Percentiles rank a stretch among this genome's conserved stretches.
Evolutionary conservation across 768 basidiomycete genomes (phyloP).

Genomic region (Sporobolomyces pararoseus): DNA sequence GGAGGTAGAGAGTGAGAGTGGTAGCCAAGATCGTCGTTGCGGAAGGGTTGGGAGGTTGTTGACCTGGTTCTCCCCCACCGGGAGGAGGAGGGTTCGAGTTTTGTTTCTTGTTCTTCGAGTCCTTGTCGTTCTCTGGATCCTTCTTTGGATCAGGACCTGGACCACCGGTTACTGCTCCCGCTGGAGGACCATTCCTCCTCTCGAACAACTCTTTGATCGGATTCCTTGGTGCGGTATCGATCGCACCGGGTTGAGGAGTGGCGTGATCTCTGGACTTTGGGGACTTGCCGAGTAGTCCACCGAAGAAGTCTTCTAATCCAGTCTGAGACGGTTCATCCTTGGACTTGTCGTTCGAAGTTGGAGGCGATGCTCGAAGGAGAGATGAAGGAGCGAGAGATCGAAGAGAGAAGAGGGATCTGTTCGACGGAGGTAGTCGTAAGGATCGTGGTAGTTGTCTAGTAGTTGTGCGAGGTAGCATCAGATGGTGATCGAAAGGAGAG

Average conservation of each 20-base stretch:
- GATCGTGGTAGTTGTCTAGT: too few species aligned
- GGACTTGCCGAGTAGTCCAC: constrained; percentile 34
- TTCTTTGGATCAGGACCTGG: constrained; percentile 26
- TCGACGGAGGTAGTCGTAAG: not conserved
- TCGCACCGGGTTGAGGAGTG: constrained; percentile 19
- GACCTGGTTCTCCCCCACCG: not conserved
- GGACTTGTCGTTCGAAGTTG: not conserved
- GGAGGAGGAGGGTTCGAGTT: constrained; percentile 17
- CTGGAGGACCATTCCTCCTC: not conserved
- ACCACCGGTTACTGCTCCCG: constrained; percentile 16
- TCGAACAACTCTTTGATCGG: constrained; percentile 22
- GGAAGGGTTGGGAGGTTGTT: constrained; percentile 23
- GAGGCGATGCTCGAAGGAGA: constrained; percentile 8
- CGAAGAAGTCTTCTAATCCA: constrained; percentile 45
- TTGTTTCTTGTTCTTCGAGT: not conserved
- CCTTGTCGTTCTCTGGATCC: constrained; percentile 12
- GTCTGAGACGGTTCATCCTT: not conserved
- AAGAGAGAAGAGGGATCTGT: not conserved
- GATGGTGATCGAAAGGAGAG: too few species aligned
- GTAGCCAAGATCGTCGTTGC: constrained; percentile 34
- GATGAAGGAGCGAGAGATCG: constrained; percentile 8
- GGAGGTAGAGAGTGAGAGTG: constrained; percentile 39
- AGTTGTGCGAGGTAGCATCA: constrained; percentile 3
- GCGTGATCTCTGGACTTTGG: constrained; percentile 9
- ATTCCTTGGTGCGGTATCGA: constrained; percentile 27